Conservation (phyloP, 345 rosid species). For the Dipteronia sinensis region DNA sequence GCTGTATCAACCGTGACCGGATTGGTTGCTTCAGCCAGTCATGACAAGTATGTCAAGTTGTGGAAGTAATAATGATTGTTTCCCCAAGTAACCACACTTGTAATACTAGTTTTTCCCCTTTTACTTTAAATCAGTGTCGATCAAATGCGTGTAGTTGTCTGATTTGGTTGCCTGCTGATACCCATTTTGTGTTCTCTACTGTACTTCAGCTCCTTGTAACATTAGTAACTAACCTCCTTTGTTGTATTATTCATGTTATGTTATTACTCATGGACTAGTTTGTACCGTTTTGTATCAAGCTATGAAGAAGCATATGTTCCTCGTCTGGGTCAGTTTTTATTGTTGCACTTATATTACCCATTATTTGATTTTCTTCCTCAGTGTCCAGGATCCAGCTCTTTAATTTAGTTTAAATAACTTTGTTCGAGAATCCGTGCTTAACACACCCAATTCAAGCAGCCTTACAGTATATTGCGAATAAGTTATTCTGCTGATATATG, state of each 20-base stretch:
- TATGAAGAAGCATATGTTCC: not conserved
- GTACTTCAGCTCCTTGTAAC: constrained; percentile 18
- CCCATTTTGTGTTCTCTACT: constrained; percentile 12
- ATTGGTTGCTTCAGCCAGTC: constrained; percentile 93
- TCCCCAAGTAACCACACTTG: constrained; percentile 1
- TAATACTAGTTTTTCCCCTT: not conserved
- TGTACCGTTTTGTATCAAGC: not conserved
- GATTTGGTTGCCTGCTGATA: constrained; percentile 5
- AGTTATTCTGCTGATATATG: too few species aligned
- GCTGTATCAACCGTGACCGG: constrained; percentile 76
- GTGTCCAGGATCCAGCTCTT: not conserved
- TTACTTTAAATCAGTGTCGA: not conserved
- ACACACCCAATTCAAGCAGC: too few species aligned
- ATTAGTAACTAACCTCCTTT: constrained; percentile 25
- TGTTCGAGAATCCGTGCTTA: not conserved
- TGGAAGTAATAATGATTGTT: constrained; percentile 58
- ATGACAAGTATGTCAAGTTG: constrained; percentile 83
- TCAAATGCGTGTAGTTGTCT: constrained; percentile 19
- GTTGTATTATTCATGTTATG: constrained; percentile 23
- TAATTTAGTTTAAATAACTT: not conserved
- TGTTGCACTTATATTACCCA: not conserved
- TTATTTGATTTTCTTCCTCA: too few species aligned
- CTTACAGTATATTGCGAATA: too few species aligned
- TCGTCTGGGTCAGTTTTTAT: not conserved
- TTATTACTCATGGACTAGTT: not conserved